A percentile compares a stretch with the other conserved stretches of the same genome.
Conservation (phyloP, 768 basidiomycete genomes). For the Kwoniella heveanensis region DNA sequence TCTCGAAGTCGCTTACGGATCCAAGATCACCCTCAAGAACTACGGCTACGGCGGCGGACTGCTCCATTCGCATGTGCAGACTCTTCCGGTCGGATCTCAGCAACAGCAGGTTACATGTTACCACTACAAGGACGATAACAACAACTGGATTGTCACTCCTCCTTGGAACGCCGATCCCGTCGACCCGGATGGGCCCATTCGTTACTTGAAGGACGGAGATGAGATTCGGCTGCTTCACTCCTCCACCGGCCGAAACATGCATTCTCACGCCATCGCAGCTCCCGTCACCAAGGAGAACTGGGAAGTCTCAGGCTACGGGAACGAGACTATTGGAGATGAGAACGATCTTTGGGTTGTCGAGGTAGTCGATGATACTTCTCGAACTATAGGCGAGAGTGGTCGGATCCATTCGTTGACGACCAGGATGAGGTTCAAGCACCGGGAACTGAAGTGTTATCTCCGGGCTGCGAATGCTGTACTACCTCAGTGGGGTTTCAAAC, state of each 20-base stretch:
- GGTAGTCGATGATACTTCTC: conserved; percentile 82
- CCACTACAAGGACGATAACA: conserved; percentile 99
- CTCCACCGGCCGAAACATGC: conserved; percentile 84
- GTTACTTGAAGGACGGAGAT: conserved; percentile 75
- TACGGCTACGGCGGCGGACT: conserved; percentile 97
- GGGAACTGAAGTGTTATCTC: conserved; percentile 78
- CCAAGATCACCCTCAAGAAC: conserved; percentile 89
- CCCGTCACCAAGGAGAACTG: conserved; percentile 85
- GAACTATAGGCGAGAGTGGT: conserved; percentile 63
- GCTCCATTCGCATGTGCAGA: conserved; percentile 94
- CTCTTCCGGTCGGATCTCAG: conserved; percentile 82
- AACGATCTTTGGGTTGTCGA: conserved; percentile 93
- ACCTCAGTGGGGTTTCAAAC: conserved; percentile 99
- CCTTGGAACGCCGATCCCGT: conserved; percentile 79
- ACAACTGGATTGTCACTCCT: conserved; percentile 81
- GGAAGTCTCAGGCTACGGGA: conserved; percentile 94
- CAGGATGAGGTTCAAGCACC: conserved; percentile 78
- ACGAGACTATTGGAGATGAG: conserved; percentile 78
- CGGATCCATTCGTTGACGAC: conserved; percentile 89
- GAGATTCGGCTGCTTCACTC: conserved; percentile 77
- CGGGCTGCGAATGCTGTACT: conserved; percentile 82
- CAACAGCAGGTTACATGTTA: conserved; percentile 99
- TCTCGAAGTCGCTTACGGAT: conserved; percentile 89
- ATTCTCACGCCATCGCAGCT: conserved; percentile 84
- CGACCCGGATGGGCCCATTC: conserved; percentile 62